A percentile compares a stretch with the other conserved stretches of the same genome.
Evolutionary conservation across 148 eudicot species (phyloP).

Genomic region (Oxyria digyna): DNA sequence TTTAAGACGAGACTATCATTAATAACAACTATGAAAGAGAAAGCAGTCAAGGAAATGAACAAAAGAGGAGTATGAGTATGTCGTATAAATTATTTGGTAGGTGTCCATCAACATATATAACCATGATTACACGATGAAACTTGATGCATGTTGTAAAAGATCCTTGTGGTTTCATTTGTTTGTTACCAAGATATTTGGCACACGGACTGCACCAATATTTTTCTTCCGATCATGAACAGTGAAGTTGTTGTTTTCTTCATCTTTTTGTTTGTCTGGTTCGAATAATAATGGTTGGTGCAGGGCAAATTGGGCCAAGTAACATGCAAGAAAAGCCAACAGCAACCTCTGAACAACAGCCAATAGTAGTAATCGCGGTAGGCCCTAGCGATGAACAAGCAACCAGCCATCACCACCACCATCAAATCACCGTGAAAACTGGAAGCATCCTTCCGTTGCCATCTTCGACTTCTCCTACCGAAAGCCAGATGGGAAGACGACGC

Average conservation of each 20-base stretch:
- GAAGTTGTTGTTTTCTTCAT: not conserved
- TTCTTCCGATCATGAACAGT: not conserved
- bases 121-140: not conserved
- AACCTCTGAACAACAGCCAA: not conserved
- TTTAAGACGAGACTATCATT: not conserved
- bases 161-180: not conserved
- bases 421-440: not conserved
- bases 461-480: not conserved
- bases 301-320: not conserved
- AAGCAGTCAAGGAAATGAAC: not conserved
- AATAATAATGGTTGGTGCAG: not conserved
- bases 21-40: not conserved
- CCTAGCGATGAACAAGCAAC: not conserved
- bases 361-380: not conserved
- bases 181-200: not conserved
- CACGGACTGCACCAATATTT: not conserved
- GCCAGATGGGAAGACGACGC: not conserved
- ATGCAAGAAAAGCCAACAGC: not conserved
- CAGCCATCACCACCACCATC: not conserved
- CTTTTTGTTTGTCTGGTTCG: not conserved
- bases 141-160: not conserved
- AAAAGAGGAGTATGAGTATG: not conserved
- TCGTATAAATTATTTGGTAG: not conserved
- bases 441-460: not conserved
- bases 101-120: not conserved